These are phyloP conservation scores for Xerocomellus intermedius DNA, from an alignment of 768 basidiomycete genomes.

Conservation along the genomic window DNA sequence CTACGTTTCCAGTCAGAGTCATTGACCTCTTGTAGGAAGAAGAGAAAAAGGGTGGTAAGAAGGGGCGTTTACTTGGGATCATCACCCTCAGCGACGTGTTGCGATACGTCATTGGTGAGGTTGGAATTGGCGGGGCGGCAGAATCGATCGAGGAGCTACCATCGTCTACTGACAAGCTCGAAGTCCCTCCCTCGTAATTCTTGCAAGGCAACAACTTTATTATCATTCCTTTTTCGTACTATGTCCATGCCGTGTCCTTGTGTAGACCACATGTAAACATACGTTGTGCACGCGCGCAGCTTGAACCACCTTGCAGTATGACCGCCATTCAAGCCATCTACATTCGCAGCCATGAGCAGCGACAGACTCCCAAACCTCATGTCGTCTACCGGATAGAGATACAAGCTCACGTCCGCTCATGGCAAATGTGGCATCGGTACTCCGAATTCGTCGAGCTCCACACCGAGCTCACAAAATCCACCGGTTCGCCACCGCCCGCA, in stretches of 20 bases:
- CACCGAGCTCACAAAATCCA: constrained; percentile 74
- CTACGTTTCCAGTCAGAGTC: not conserved
- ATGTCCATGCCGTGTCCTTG: not conserved
- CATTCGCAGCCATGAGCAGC: constrained; percentile 68
- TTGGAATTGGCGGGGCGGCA: constrained; percentile 47
- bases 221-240: constrained; percentile 2
- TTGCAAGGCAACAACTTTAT: not conserved
- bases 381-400: constrained; percentile 81
- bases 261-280: constrained; percentile 20
- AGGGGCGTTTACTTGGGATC: constrained; percentile 80
- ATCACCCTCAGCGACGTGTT: constrained; percentile 89
- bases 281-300: not conserved
- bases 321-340: constrained; percentile 76
- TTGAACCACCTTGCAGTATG: constrained; percentile 38
- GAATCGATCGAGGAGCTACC: constrained; percentile 36
- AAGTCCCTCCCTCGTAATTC: constrained; percentile 17
- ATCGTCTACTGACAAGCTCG: constrained; percentile 14
- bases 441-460: constrained; percentile 92
- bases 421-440: constrained; percentile 93
- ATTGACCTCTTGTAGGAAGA: constrained; percentile 56
- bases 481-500: constrained; percentile 75
- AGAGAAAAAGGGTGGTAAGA: constrained; percentile 75
- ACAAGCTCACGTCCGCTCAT: constrained; percentile 84
- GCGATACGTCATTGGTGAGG: constrained; percentile 73
- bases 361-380: constrained; percentile 70